Percentiles rank a stretch among this genome's conserved stretches.
phyloP scores from a whole-genome alignment of 352 stramenopile genomes.

The Phytophthora chlamydospora region DNA sequence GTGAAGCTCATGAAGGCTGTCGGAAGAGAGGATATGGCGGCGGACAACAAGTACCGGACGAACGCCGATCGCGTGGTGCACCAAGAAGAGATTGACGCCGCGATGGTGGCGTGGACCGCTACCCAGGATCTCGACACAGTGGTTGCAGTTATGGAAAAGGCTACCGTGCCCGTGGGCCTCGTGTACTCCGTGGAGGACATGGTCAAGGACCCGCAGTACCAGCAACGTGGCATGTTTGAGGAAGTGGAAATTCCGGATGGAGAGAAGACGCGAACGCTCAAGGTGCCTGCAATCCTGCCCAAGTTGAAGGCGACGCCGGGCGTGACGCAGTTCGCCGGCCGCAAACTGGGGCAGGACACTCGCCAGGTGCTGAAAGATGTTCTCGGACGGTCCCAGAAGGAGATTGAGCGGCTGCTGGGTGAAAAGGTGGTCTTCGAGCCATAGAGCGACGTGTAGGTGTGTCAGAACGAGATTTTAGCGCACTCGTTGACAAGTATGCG shows the following conservation, averaged over 20 bases:
- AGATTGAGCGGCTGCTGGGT: constrained; percentile 61
- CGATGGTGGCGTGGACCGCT: constrained; percentile 60
- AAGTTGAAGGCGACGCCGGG: constrained; percentile 73
- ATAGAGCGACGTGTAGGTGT: constrained; percentile 4
- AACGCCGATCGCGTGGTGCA: constrained; percentile 71
- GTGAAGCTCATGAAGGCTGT: constrained; percentile 82
- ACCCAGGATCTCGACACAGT: constrained; percentile 53
- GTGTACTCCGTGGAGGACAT: constrained; percentile 88
- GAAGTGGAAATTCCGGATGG: constrained; percentile 55
- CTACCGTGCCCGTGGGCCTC: constrained; percentile 63
- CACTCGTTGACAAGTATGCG: no score
- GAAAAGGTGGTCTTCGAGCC: constrained; percentile 67
- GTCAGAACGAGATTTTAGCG: no score
- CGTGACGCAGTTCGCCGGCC: constrained; percentile 65
- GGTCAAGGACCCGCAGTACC: constrained; percentile 71
- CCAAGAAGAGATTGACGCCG: constrained; percentile 68
- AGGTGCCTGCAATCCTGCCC: constrained; percentile 78
- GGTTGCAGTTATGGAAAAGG: constrained; percentile 63
- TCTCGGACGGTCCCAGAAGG: constrained; percentile 52
- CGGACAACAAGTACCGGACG: constrained; percentile 61
- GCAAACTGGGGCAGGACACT: constrained; percentile 77
- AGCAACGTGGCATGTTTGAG: constrained; percentile 82
- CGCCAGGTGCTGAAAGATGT: constrained; percentile 62
- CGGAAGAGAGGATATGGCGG: constrained; percentile 59
- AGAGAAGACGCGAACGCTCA: constrained; percentile 43